These are phyloP conservation scores for Marasmius fiardii DNA, from an alignment of 1,284 basidiomycete genomes.

Conservation along the genomic window DNA sequence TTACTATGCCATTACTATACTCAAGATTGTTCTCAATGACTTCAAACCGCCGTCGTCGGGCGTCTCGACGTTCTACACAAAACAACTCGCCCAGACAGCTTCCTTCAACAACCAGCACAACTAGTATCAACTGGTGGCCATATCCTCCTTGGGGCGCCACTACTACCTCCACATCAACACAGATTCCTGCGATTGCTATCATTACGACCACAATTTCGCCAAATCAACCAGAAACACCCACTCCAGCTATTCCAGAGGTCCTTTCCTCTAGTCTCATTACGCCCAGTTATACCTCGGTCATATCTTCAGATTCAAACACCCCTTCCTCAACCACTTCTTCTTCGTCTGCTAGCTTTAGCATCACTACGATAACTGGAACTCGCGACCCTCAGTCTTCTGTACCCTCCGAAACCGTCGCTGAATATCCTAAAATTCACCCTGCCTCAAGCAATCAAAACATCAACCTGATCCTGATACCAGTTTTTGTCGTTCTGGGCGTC, in stretches of 20 bases:
- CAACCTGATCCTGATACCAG: slow-evolving; percentile 28
- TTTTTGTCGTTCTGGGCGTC: slow-evolving; percentile 27
- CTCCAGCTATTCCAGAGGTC: neutral
- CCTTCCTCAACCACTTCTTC: slow-evolving; percentile 10
- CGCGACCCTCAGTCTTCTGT: neutral
- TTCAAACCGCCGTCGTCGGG: neutral
- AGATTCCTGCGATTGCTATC: neutral
- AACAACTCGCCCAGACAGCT: slow-evolving; percentile 1
- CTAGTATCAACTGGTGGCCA: slow-evolving; percentile 4
- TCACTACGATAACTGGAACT: slow-evolving; percentile 9
- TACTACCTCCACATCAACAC: neutral
- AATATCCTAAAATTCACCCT: slow-evolving; percentile 11
- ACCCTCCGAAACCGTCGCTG: slow-evolving; percentile 8
- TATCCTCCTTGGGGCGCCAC: slow-evolving; percentile 1
- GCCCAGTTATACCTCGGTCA: neutral
- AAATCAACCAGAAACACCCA: neutral
- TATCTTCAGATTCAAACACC: slow-evolving; percentile 9
- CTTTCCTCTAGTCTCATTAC: neutral
- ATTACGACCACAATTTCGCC: neutral
- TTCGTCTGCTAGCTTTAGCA: slow-evolving; percentile 3
- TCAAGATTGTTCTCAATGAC: neutral
- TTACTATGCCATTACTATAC: neutral
- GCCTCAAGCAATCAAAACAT: slow-evolving; percentile 8
- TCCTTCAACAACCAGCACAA: neutral
- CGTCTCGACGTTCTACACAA: neutral